Conservation (phyloP, 1,284 basidiomycete genomes). For the Rhizoctonia solani region DNA sequence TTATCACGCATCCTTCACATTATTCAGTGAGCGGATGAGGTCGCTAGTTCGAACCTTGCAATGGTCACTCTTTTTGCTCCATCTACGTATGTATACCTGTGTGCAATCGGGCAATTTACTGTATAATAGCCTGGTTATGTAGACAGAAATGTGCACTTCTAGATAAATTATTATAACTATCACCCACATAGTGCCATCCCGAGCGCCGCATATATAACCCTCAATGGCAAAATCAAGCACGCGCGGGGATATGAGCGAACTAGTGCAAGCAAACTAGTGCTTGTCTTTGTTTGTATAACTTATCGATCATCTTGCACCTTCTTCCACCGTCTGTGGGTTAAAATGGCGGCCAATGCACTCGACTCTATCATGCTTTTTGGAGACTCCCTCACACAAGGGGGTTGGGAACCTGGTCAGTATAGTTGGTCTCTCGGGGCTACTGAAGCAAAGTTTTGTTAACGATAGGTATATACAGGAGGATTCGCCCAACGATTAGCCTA, state of each 20-base stretch:
- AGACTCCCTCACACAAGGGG: conserved; percentile 58
- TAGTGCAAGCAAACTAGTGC: no score
- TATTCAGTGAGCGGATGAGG: neutral
- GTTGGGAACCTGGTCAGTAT: conserved; percentile 53
- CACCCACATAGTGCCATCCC: neutral
- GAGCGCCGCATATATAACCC: neutral
- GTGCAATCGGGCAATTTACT: no score
- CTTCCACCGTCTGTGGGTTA: neutral
- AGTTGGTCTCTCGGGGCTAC: no score
- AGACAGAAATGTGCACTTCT: no score
- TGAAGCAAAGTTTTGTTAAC: no score
- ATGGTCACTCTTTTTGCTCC: neutral
- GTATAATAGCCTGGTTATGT: neutral
- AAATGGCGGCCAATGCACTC: conserved; percentile 61
- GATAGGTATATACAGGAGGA: conserved; percentile 44
- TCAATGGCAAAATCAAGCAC: neutral
- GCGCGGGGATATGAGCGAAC: no score
- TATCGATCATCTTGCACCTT: neutral
- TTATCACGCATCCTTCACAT: conserved; percentile 28
- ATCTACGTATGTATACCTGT: no score
- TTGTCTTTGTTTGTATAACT: neutral
- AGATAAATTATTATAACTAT: no score
- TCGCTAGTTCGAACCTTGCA: conserved; percentile 19
- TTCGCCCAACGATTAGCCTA: conserved; percentile 66
- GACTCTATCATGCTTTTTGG: conserved; percentile 74